Percentiles rank a stretch among this genome's conserved stretches.
phyloP scores from a whole-genome alignment of 805 yeast species.

The Candida peoriensis region DNA sequence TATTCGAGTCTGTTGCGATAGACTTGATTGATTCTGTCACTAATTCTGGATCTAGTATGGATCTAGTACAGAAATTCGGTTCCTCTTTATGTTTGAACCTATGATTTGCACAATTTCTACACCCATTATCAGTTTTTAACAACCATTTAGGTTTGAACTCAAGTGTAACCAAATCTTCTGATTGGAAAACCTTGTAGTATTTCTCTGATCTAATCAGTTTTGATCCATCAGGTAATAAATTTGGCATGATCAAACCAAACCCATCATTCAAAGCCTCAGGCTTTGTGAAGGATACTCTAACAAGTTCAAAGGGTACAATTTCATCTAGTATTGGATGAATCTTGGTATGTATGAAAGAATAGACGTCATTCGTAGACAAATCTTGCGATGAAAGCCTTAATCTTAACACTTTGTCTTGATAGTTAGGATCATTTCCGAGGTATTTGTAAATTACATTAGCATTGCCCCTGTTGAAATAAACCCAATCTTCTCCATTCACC shows the following conservation, averaged over 20 bases:
- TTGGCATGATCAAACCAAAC: constrained; percentile 39
- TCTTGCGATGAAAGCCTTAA: constrained; percentile 25
- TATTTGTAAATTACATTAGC: constrained; percentile 44
- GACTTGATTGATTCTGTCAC: not conserved
- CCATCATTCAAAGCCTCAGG: constrained; percentile 28
- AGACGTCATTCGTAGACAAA: constrained; percentile 12
- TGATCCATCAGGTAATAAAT: constrained; percentile 32
- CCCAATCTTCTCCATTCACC: constrained; percentile 28
- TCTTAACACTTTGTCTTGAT: constrained; percentile 27
- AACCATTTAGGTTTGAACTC: constrained; percentile 67
- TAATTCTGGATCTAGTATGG: constrained; percentile 20
- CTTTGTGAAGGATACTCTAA: constrained; percentile 9
- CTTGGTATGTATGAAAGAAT: constrained; percentile 6
- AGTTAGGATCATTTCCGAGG: constrained; percentile 29
- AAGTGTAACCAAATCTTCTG: constrained; percentile 24
- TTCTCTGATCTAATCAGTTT: constrained; percentile 28
- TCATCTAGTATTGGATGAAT: constrained; percentile 25
- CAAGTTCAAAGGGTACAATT: constrained; percentile 20
- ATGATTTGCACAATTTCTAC: constrained; percentile 56
- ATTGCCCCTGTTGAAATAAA: constrained; percentile 41
- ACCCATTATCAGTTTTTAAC: constrained; percentile 28
- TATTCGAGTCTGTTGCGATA: constrained; percentile 1
- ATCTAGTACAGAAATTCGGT: constrained; percentile 42
- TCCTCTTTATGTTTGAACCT: constrained; percentile 27
- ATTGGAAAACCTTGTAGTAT: constrained; percentile 28